Evolutionary conservation across 1,139 yeast species (phyloP), one percentile per base, ranked within the genome.

Genomic region (Blastobotrys capitulatus): DNA sequence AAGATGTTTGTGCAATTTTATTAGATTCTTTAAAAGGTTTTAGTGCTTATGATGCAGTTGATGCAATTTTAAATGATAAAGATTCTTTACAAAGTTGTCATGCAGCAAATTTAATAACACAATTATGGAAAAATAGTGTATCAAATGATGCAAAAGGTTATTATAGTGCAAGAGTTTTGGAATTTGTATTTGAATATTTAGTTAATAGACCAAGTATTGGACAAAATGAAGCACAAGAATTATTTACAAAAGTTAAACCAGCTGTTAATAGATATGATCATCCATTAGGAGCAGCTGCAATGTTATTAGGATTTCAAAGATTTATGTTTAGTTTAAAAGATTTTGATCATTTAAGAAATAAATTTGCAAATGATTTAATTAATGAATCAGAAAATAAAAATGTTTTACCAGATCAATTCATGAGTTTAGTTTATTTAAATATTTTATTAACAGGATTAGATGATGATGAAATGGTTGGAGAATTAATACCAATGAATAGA

Each of bases 361-460:
- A 73, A 53, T 70, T 78, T n/a, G 79, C 82, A 10, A 80, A 90
- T 1, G 89, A 83, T 54, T 64, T 85, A 29, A 69, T 85, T 48
- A 18, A 36, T 9, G 18, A 15, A 12, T 29, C 41, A 16, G 20
- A 25, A 26, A 41, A 15, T 6, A 27, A 26, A 27, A 12, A 8
- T 16, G 35, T 25, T 9, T 13, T 44, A 16, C 27, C 38, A 5
- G 38, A 37, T 7, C 34, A 44, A 32, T 46, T 79, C 38, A 65
- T 62, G 38, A 73, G 76, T 66, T 52, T 85, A 6, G 66, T 80
- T 0, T 60, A 80, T n/a, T 67, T 82, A 44, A 73, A 72, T 45
- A 71, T 74, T 52, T 76, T 83, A 57, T 62, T 82, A 46, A 63
- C 68, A 25, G 54, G 40, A 58, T 60, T 29, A 64, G 64, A 49